Conservation (phyloP, 371 early-diverging fungal species). For the Mucor indicus region DNA sequence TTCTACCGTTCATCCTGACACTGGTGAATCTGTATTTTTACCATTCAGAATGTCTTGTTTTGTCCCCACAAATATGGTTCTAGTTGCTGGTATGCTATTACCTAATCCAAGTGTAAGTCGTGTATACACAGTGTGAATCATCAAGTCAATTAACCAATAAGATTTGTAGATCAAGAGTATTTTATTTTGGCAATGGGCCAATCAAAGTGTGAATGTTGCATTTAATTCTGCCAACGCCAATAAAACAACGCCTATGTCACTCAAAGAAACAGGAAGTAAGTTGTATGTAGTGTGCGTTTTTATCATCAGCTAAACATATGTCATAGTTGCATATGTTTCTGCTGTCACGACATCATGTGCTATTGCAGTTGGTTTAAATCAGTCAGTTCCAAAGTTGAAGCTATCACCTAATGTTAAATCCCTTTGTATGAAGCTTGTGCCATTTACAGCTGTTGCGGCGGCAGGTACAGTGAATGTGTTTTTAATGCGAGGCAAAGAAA, state of each 20-base stretch:
- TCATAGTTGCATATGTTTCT: conserved; percentile 65
- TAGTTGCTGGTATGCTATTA: conserved; percentile 78
- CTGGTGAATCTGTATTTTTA: conserved; percentile 72
- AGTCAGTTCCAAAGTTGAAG: conserved; percentile 49
- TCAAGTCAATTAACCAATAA: not conserved
- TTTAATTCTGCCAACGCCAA: conserved; percentile 86
- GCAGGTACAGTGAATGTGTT: conserved; percentile 85
- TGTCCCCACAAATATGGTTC: conserved; percentile 81
- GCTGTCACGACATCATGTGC: conserved; percentile 76
- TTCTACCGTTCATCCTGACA: conserved; percentile 81
- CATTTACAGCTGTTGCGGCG: conserved; percentile 78
- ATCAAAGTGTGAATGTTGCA: conserved; percentile 82
- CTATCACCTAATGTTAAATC: conserved; percentile 42
- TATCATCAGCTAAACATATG: not conserved
- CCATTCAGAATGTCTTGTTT: conserved; percentile 85
- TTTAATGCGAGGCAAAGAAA: conserved; percentile 83
- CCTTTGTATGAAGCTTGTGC: conserved; percentile 61
- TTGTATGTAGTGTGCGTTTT: not conserved
- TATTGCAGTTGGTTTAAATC: conserved; percentile 72
- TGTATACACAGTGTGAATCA: not conserved
- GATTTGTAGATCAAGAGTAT: conserved; percentile 57
- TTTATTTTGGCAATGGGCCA: conserved; percentile 84
- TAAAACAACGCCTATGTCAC: conserved; percentile 74
- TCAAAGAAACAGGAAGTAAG: conserved; percentile 69
- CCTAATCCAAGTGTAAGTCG: conserved; percentile 71